phyloP scores from a whole-genome alignment of 768 basidiomycete genomes.

The Bullera alba region DNA sequence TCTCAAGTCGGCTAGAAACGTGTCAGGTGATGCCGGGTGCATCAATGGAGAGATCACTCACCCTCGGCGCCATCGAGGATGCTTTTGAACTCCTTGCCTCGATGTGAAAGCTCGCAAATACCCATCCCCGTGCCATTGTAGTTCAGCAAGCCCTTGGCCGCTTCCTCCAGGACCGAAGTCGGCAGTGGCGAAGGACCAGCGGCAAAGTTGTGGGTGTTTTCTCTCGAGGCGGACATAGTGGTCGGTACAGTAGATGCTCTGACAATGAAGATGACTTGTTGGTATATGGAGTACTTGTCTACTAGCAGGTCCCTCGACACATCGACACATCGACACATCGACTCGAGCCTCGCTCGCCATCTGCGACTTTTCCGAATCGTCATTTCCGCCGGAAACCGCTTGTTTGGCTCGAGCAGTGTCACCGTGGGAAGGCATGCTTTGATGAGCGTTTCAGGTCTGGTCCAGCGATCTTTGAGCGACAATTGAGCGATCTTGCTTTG shows the following conservation, averaged over 20 bases:
- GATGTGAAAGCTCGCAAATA: slow-evolving; percentile 91
- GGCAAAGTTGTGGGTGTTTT: slow-evolving; percentile 77
- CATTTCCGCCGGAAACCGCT: too few relatives aligned
- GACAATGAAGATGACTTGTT: neutral
- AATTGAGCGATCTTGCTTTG: too few relatives aligned
- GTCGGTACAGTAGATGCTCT: neutral
- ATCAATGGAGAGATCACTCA: slow-evolving; percentile 17
- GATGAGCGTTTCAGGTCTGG: too few relatives aligned
- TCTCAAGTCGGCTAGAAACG: slow-evolving; percentile 54
- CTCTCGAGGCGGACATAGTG: slow-evolving; percentile 38
- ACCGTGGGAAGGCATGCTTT: too few relatives aligned
- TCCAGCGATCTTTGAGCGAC: too few relatives aligned
- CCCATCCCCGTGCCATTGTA: slow-evolving; percentile 88
- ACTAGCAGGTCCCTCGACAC: too few relatives aligned
- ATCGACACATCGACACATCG: too few relatives aligned
- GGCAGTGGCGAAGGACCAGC: slow-evolving; percentile 92
- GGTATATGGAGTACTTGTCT: neutral
- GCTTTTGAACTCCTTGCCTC: slow-evolving; percentile 76
- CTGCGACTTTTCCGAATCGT: too few relatives aligned
- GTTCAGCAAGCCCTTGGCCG: slow-evolving; percentile 77
- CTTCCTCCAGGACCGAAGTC: slow-evolving; percentile 72
- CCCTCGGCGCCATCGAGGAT: slow-evolving; percentile 54
- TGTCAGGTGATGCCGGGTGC: too few relatives aligned
- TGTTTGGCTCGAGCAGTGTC: too few relatives aligned
- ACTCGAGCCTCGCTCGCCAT: too few relatives aligned